Conservation (phyloP, 257 asterid species). For the Primulina eburnea region DNA sequence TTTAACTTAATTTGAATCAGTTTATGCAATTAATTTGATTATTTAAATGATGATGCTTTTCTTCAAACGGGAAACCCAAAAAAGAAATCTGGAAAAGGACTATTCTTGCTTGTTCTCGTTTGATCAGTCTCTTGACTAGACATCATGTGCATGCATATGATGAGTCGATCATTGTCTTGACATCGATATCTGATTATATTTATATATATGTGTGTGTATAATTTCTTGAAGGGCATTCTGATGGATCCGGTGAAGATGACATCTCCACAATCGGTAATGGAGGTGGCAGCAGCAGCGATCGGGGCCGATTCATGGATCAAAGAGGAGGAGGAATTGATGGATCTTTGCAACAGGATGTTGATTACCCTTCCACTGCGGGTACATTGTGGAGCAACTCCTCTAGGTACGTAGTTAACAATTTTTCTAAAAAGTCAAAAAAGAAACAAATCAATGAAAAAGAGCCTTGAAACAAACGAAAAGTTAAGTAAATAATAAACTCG, state of each 20-base stretch:
- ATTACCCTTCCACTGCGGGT: slow-evolving; percentile 46
- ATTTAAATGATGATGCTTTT: slow-evolving; percentile 6
- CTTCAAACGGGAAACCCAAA: not conserved
- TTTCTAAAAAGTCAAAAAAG: not conserved
- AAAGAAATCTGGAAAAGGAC: too few relatives aligned
- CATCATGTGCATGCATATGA: not conserved
- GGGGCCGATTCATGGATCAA: slow-evolving; percentile 51
- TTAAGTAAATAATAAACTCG: not conserved
- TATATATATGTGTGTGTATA: not conserved
- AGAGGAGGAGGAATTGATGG: slow-evolving; percentile 57
- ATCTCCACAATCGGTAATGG: slow-evolving; percentile 64
- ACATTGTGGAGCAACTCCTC: slow-evolving; percentile 93
- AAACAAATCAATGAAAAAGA: not conserved
- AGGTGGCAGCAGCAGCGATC: slow-evolving; percentile 38
- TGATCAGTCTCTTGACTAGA: too few relatives aligned
- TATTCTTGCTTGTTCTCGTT: not conserved
- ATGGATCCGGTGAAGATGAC: slow-evolving; percentile 92
- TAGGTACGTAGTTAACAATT: slow-evolving; percentile 40
- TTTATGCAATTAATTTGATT: slow-evolving; percentile 13
- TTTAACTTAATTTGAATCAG: not conserved
- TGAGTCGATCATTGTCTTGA: not conserved
- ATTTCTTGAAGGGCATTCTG: slow-evolving; percentile 69
- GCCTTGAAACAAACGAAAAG: not conserved
- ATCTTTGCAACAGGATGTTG: slow-evolving; percentile 47
- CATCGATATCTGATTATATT: not conserved